Evolutionary conservation across 176 grass and related monocot species (phyloP).

Genomic region (Phragmites australis): DNA sequence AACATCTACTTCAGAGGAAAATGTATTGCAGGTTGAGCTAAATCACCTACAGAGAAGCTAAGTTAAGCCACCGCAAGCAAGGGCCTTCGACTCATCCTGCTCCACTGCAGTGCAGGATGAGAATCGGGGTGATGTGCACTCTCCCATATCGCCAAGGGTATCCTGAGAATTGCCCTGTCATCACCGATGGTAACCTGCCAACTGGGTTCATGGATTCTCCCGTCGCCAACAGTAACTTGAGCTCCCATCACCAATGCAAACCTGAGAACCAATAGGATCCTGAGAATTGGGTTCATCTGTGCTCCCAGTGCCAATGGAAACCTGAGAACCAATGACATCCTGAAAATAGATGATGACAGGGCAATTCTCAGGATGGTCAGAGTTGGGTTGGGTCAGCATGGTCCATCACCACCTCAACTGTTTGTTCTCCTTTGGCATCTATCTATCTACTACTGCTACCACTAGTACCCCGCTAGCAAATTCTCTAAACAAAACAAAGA

Average conservation of each 20-base stretch:
- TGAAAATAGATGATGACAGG: neutral
- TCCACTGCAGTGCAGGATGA: neutral
- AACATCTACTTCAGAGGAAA: constrained; percentile 8
- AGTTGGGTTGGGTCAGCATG: too few relatives aligned
- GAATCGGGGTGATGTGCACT: neutral
- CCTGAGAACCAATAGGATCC: neutral
- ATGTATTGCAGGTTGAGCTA: neutral
- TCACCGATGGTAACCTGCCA: neutral
- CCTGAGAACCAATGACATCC: neutral
- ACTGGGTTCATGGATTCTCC: neutral
- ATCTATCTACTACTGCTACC: too few relatives aligned
- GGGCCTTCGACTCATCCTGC: constrained; percentile 10
- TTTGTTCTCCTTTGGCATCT: too few relatives aligned
- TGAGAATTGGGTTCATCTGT: neutral
- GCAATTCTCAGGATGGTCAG: neutral
- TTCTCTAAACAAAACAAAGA: too few relatives aligned
- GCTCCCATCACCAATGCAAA: neutral
- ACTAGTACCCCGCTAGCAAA: too few relatives aligned
- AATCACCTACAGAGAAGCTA: constrained; percentile 22
- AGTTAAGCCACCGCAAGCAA: neutral
- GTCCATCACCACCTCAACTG: too few relatives aligned
- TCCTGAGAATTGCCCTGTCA: neutral
- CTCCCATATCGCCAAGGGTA: neutral
- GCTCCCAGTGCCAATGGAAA: neutral
- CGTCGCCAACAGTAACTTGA: neutral